Evolutionary conservation across 139 green algal species (phyloP), one percentile per base, ranked within the genome.

Genomic region (Zygnema circumcarinatum): DNA sequence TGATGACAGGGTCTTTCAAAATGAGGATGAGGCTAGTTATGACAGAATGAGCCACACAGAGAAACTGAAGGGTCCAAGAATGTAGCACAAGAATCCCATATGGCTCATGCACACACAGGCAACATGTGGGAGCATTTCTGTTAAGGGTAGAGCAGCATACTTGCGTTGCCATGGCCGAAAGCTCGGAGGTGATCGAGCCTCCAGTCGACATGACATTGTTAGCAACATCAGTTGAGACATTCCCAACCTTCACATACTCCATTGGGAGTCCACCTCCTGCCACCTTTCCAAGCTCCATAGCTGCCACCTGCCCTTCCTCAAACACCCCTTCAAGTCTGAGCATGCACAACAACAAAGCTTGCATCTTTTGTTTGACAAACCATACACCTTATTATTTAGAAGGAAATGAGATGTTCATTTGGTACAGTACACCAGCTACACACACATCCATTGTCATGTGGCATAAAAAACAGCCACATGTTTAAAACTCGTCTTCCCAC

Each of bases 161-260:
- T 74, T 93, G 90, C 3, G 56, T 88, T 72, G 81, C 88, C 42
- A 88, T 93, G 82, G 86, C 29, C 29, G n/a, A 67, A n/a, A 92
- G 75, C 82, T 88, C 67, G 72, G 86, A 32, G 74, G 87, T 69
- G 83, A 29, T 68, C 72, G 54, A 83, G 68, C 56, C 73, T 87
- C 85, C 35, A 84, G 92, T 38, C 89, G 62, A 67, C 75, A 67
- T 32, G 32, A 39, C n/a, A 41, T 82, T 83, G n/a, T 39, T 82
- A 40, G 81, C 2, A n/a, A 87, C 81, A 32, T 93, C 78, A 21
- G 85, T 89, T 74, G 38, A 73, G 69, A 79, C 88, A 86, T 94
- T 90, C 2, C 36, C 54, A 21, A 94, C 76, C 20, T 52, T 81
- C 38, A 95, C 76, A 31, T 78, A 16, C 0, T 72, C 32, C 79